Percentiles rank a stretch among this genome's conserved stretches.
These are phyloP conservation scores for Yueomyces sinensis DNA, from an alignment of 805 yeast species.

Conservation along the genomic window DNA sequence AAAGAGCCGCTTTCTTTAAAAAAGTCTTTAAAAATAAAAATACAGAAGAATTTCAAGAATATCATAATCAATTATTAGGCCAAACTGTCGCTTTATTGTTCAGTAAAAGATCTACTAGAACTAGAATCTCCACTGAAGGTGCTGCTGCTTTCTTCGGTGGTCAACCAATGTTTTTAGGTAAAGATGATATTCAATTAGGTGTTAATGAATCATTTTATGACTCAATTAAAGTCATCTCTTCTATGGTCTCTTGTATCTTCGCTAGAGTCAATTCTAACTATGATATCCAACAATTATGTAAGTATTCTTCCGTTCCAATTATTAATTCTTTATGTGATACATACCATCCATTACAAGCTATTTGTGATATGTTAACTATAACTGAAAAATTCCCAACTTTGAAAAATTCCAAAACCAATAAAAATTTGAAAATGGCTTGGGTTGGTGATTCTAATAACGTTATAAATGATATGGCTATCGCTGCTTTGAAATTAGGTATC, in stretches of 20 bases:
- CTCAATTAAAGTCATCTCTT: conserved; percentile 76
- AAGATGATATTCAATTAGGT: conserved; percentile 92
- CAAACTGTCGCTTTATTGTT: conserved; percentile 75
- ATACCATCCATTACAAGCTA: conserved; percentile 91
- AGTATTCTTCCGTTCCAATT: conserved; percentile 78
- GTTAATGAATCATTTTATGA: conserved; percentile 87
- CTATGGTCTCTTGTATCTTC: conserved; percentile 93
- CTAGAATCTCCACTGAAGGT: conserved; percentile 88
- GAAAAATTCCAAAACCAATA: conserved; percentile 12
- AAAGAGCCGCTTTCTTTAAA: conserved; percentile 69
- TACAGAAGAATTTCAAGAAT: conserved; percentile 22
- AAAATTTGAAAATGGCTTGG: conserved; percentile 73
- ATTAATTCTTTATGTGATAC: conserved; percentile 88
- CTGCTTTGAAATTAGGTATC: conserved; percentile 75
- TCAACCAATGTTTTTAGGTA: conserved; percentile 92
- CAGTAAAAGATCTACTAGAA: conserved; percentile 87
- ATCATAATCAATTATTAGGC: conserved; percentile 50
- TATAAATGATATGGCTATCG: conserved; percentile 83
- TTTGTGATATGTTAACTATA: conserved; percentile 79
- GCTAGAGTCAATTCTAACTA: conserved; percentile 87
- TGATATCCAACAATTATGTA: conserved; percentile 66
- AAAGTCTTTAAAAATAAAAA: conserved; percentile 42
- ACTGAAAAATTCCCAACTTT: conserved; percentile 53
- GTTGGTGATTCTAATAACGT: conserved; percentile 96
- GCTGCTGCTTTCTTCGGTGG: conserved; percentile 91